Evolutionary conservation across 257 asterid species (phyloP), one percentile per base, ranked within the genome.

Genomic region (Capsicum rhomboideum): DNA sequence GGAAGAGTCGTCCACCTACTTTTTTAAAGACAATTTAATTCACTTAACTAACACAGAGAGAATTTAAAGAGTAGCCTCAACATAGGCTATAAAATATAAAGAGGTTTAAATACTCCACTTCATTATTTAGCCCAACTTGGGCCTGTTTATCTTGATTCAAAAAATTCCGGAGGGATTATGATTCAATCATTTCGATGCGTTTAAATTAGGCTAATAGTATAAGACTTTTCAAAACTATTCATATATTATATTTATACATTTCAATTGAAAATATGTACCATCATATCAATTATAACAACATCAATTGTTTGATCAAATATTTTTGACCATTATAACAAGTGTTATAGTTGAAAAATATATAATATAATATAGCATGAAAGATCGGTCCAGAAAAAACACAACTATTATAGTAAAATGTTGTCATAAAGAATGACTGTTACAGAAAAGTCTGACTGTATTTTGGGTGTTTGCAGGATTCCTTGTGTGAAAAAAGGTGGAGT

Each of bases 401-500:
- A 61, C 17, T 50, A 5, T 11, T 23, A 23, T 0, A 26, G 2
- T 23, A 4, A 61, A 61, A 26, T 26, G 2, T 26, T 61, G 18
- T 0, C 23, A 12, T 23, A 1, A 61, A 4, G 0, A 3, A 26
- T 63, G 0, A 12, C 6, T 6, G 6, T 26, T 23, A 26, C 6
- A 63, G 2, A 13, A 1, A 28, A 0, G 0, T 26, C 0, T 2
- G n/a, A 64, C 0, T 28, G 12, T 29, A 0, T n/a, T 3, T 49
- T 74, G 28, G 13, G 0, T 77, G 6, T 50, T 26, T 83, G 83
- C 83, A 94, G 99, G 93, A 95, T 96, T 28, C 98, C 99, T 4
- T 96, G 98, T 83, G 86, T 75, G 87, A 96, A 96, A 82, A 88
- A 54, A 0, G 98, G 98, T 3, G 98, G 99, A 72, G 98, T 94